phyloP scores from a whole-genome alignment of 139 green algal genomes.

The Raphidocelis subcapitata region DNA sequence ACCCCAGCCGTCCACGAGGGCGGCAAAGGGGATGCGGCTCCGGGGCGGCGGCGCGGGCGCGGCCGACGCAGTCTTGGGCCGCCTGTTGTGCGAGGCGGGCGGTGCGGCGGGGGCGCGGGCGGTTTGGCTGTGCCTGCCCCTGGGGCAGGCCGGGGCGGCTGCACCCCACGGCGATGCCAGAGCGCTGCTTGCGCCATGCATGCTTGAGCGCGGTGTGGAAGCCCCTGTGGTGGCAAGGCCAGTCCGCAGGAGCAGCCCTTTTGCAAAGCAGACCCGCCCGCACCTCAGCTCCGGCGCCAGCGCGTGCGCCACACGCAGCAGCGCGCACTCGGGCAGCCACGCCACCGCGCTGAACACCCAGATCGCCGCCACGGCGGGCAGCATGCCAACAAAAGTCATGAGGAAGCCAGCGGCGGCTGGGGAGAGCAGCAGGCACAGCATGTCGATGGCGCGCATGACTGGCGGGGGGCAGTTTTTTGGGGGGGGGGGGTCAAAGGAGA shows the following conservation, averaged over 20 bases:
- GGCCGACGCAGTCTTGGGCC: not conserved
- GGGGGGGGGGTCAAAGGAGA: too few species aligned
- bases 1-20: conserved; percentile 31
- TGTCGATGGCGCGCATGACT: conserved; percentile 80
- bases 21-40: not conserved
- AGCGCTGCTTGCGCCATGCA: too few species aligned
- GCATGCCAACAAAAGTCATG: conserved; percentile 55
- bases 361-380: conserved; percentile 36
- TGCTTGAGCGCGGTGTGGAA: too few species aligned
- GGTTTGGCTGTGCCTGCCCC: too few species aligned
- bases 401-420: conserved; percentile 65
- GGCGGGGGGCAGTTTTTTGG: not conserved
- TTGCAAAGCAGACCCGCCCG: too few species aligned
- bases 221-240: too few species aligned
- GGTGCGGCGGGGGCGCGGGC: too few species aligned
- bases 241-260: too few species aligned
- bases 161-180: too few species aligned
- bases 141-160: too few species aligned
- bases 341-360: conserved; percentile 53
- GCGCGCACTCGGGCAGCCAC: conserved; percentile 56
- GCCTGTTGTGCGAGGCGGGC: too few species aligned
- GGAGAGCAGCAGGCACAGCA: conserved; percentile 66
- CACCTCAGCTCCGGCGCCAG: conserved; percentile 40
- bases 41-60: not conserved
- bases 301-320: conserved; percentile 42